Evolutionary conservation across 305 asterid genomes (phyloP), one percentile per base, ranked within the genome.

Genomic region (Solanum hybrid): DNA sequence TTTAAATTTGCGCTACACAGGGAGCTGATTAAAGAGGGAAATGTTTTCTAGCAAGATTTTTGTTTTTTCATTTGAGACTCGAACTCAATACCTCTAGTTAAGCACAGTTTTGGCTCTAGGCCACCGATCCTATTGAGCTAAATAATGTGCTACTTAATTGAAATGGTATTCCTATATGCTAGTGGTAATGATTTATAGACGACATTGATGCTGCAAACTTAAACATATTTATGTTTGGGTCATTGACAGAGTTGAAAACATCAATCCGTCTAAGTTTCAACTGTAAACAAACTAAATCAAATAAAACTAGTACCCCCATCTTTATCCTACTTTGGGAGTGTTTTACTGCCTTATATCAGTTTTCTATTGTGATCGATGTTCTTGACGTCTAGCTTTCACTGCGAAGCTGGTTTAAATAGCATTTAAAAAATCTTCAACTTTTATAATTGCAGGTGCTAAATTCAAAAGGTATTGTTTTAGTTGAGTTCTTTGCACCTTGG

Each of bases 401-500:
- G 14, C 34, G 7, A 24, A 39, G 15, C 41, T 84, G 39, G 41
- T 85, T 57, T 85, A 22, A 61, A 57, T 85, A 20, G 24, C 45
- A 1, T 12, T 61, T 3, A 6, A 85, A 33, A 22, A 2, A 61
- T 3, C 33, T 61, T 12, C 31, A 61, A 85, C 88, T 57, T 32
- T 61, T 32, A 11, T 61, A n/a, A 85, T 37, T 88, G 93, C 95
- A 97, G 99, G 99, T 97, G n/a, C 89, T 96, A 82, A 95, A 96
- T 93, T 94, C 98, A 8, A 96, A 97, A 86, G 93, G 99, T 36
- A 94, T 97, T 89, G 99, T 97, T 79, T 91, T 97, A 5, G 99
- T 97, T 72, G 99, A 97, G 93, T 97, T 97, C 90, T 97, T 93
- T 29, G 99, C 99, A 1, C 99, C 99, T 39, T 96, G 98, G 99